A percentile compares a stretch with the other conserved stretches of the same genome.
phyloP scores from a whole-genome alignment of 371 early-diverging fungal genomes.

The Mortierella sp. region DNA sequence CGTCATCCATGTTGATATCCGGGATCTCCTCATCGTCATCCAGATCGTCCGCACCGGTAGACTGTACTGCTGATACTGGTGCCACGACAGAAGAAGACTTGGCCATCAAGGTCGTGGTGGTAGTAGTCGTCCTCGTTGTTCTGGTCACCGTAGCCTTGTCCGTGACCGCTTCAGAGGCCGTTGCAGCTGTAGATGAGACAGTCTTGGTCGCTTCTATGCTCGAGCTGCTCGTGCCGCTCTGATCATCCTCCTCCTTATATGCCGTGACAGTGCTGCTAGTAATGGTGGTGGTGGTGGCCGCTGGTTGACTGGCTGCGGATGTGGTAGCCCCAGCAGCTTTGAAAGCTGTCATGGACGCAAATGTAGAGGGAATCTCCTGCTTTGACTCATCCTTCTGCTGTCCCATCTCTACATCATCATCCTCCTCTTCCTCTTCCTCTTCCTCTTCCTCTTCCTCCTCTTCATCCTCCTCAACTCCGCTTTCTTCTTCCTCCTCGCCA shows the following conservation, averaged over 20 bases:
- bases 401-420: constrained; percentile 16
- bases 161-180: background rate
- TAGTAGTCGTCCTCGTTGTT: constrained; percentile 4
- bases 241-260: background rate
- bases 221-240: background rate
- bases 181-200: background rate
- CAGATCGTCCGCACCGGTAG: constrained; percentile 11
- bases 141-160: background rate
- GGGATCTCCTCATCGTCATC: constrained; percentile 46
- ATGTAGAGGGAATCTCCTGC: background rate
- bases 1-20: constrained; percentile 48
- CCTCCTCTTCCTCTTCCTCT: constrained; percentile 26
- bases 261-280: background rate
- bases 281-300: background rate
- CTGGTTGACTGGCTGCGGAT: background rate
- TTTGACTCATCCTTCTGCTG: constrained; percentile 26
- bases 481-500: constrained; percentile 27
- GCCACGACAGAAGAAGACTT: background rate
- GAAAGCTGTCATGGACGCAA: constrained; percentile 22
- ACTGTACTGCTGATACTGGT: background rate
- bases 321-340: constrained; percentile 24
- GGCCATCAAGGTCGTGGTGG: constrained; percentile 5
- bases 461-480: constrained; percentile 12
- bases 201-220: constrained; percentile 7
- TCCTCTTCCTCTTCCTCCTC: constrained; percentile 21